Percentiles rank a stretch among this genome's conserved stretches.
Conservation (phyloP, 805 yeast genomes). For the Kluyveromyces siamensis region DNA sequence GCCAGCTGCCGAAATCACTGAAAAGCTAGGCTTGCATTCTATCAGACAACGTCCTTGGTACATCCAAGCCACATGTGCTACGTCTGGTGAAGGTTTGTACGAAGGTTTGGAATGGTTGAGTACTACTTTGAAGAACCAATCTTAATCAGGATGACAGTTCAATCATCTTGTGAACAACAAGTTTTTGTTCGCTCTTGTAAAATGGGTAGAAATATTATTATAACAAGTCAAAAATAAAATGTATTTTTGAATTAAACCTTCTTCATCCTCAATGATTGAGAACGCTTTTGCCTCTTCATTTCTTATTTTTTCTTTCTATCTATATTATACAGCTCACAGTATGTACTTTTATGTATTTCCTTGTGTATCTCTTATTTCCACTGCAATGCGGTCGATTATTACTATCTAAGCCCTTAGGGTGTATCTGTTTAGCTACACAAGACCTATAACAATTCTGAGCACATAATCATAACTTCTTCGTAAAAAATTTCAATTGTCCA, state of each 20-base stretch:
- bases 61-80: conserved; percentile 98
- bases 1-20: conserved; percentile 98
- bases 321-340: conserved; percentile 1
- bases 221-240: not conserved
- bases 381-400: not conserved
- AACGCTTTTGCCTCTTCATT: not conserved
- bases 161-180: not conserved
- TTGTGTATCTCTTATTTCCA: not conserved
- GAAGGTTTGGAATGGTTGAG: conserved; percentile 98
- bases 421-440: too few relatives aligned
- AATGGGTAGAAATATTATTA: not conserved
- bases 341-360: not conserved
- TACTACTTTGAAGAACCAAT: conserved; percentile 73
- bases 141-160: conserved; percentile 16
- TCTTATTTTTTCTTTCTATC: not conserved
- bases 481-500: too few relatives aligned
- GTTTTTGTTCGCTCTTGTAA: not conserved
- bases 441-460: too few relatives aligned
- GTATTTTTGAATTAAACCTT: not conserved
- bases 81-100: conserved; percentile 96
- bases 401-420: too few relatives aligned
- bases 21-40: conserved; percentile 91
- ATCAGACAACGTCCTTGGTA: conserved; percentile 99
- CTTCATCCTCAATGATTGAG: not conserved
- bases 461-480: too few relatives aligned